Evolutionary conservation across 805 yeast species (phyloP).

Genomic region (Priceomyces fermenticarens): DNA sequence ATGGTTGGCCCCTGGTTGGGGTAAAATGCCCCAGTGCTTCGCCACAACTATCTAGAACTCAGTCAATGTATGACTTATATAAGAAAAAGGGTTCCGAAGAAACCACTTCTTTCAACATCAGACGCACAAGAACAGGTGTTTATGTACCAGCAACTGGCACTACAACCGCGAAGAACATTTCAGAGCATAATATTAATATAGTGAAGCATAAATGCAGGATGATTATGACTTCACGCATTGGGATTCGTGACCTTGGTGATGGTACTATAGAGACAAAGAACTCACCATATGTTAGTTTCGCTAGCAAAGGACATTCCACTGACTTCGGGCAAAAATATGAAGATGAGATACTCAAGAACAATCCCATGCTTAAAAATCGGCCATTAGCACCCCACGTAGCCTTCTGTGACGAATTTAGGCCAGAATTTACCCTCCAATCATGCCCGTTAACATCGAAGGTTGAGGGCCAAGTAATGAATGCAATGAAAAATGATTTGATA

Average conservation of each 20-base stretch:
- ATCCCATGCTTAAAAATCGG: slow-evolving; percentile 13
- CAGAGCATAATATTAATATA: slow-evolving; percentile 15
- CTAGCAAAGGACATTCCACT: no score
- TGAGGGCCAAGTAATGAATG: slow-evolving; percentile 44
- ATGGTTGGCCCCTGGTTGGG: slow-evolving; percentile 14
- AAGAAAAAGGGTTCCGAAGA: slow-evolving; percentile 9
- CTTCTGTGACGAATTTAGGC: slow-evolving; percentile 48
- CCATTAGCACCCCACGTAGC: slow-evolving; percentile 35
- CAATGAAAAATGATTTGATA: slow-evolving; percentile 54
- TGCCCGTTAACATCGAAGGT: slow-evolving; percentile 50
- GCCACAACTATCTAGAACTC: slow-evolving; percentile 28
- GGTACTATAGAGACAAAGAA: slow-evolving; percentile 4
- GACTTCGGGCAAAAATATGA: no score
- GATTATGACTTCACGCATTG: slow-evolving; percentile 18
- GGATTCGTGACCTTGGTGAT: background rate
- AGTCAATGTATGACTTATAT: slow-evolving; percentile 31
- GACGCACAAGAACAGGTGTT: slow-evolving; percentile 22
- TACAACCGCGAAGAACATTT: slow-evolving; percentile 13
- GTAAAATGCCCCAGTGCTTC: slow-evolving; percentile 8
- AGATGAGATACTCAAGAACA: no score
- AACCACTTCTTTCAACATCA: slow-evolving; percentile 9
- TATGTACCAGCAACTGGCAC: slow-evolving; percentile 18
- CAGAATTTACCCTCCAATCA: slow-evolving; percentile 53
- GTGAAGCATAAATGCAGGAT: slow-evolving; percentile 19
- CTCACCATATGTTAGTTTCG: no score